Evolutionary conservation across 805 yeast species (phyloP), one percentile per base, ranked within the genome.

Genomic region (Lipomyces orientalis): DNA sequence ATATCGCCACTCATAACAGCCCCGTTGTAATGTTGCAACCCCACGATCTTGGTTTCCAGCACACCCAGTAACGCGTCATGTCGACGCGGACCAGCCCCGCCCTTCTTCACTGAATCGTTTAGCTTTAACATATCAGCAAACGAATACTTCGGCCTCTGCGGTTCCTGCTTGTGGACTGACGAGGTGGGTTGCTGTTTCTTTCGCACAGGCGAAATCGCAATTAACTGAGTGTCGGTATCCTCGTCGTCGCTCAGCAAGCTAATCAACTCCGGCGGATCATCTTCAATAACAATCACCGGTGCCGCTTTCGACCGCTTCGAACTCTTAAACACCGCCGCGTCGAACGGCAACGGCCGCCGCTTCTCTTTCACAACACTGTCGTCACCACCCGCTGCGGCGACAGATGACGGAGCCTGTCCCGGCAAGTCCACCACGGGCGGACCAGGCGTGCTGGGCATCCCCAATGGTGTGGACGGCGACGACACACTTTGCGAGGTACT

Each of bases 161-260:
- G 25, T 12, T n/a, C 34, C 31, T 7, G 14, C 6, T 33, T 19
- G 14, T n/a, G 22, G 7, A 33, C 34, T 4, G 59, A 56, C 46
- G 59, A n/a, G 14, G 37, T 56, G 25, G 10, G 25, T 16, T 0
- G 31, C 14, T 12, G 39, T n/a, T 25, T 10, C 59, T 33, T 25
- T 10, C 34, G 33, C 34, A 37, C 61, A 12, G 61, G 65, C 14
- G 60, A 62, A 3, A 34, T 31, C 25, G 46, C 46, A 34, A 56
- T 51, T 9, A 55, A 16, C 10, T 52, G n/a, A 7, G 43, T 52
- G 33, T 51, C 66, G 0, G 52, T 52, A n/a, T 64, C 67, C 22
- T 66, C 70, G 54, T 66, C 70, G 64, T 66, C 70, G 43, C 68
- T 64, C 33, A 66, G 61, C 33, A 66, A 46, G 9, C 68, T 60